Base-by-base conservation (phyloP, 2,329 filamentous ascomycete genomes). In the Xylaria sp. region DNA sequence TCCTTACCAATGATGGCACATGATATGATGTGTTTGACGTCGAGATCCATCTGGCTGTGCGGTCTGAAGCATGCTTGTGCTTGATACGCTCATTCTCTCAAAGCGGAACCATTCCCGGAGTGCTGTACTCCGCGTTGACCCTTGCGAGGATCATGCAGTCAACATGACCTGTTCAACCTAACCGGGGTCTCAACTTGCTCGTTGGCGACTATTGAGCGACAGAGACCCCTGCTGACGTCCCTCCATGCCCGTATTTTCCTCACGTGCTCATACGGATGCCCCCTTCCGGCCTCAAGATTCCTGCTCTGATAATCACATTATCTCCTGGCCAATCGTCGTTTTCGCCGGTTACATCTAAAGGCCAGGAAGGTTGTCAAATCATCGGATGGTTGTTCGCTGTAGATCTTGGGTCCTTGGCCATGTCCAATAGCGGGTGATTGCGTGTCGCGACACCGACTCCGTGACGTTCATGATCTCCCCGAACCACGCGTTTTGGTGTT, bases 401-500 rank as follows among this genome's bases (percentile, higher is more conserved):
- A 30, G 23, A 30, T 30, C 23, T 30, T 34, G 30, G 44, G 35
- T 10, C 35, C 39, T 16, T 34, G 30, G 44, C 2, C 11, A 49
- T 54, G 39, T 47, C 46, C 48, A 54, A 11, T 44, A 44, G 53
- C 35, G 47, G 54, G 50, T 54, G 35, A 50, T 60, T 51, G 60
- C 50, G n/a, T 49, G 53, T 48, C 44, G 35, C 55, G 39, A 54
- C 49, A 42, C 58, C 57, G 58, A 62, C 59, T 61, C 63, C 37
- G 37, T 42, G 8, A 52, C 58, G 9, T 16, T 51, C 18, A 30
- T 54, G 52, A 52, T 55, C 39, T 52, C 52, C 62, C 61, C 16
- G 47, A 55, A 58, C 56, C 54, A 61, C 58, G 52, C 55, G 56
- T 57, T 35, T 59, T 60, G 59, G 55, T 60, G 54, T 19, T 4